These are phyloP conservation scores for Cymbopogon flexuosus DNA, from an alignment of 202 grass and related monocot species.

Conservation along the genomic window DNA sequence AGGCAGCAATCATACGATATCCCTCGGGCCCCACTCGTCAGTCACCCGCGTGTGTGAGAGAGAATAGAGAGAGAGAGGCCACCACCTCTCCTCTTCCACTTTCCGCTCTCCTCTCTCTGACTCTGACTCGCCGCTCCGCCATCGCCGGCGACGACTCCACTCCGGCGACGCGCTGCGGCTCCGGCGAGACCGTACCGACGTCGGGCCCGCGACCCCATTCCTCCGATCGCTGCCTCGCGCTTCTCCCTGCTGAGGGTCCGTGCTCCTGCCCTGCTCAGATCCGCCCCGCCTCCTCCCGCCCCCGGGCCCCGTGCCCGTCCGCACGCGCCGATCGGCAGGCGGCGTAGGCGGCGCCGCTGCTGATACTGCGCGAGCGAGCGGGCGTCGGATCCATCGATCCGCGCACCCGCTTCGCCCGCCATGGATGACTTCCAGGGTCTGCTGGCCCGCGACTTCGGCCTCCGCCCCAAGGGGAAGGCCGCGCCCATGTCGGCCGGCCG, in stretches of 20 bases:
- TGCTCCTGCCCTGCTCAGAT: neutral
- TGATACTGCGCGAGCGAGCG: too few species aligned
- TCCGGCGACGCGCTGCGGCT: neutral
- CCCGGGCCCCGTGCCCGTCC: neutral
- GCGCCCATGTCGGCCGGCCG: slow-evolving; percentile 70
- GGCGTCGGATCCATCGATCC: slow-evolving; percentile 31
- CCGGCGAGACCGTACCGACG: neutral
- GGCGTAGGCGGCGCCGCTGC: neutral
- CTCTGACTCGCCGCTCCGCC: neutral
- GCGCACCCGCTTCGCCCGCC: neutral
- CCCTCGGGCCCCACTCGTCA: slow-evolving; percentile 35
- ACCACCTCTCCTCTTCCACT: neutral
- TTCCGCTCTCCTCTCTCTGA: neutral
- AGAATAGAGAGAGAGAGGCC: neutral
- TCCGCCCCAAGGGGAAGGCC: slow-evolving; percentile 67
- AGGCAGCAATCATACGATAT: neutral
- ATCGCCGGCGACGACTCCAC: slow-evolving; percentile 28
- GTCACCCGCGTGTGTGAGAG: slow-evolving; percentile 29
- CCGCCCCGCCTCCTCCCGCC: neutral
- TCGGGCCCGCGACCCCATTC: neutral
- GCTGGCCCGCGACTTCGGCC: slow-evolving; percentile 77
- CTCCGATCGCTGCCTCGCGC: neutral
- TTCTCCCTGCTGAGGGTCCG: neutral
- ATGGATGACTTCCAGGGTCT: slow-evolving; percentile 94
- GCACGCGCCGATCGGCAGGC: neutral